Evolutionary conservation across 2,329 filamentous ascomycete genomes (phyloP), one percentile per base, ranked within the genome.

Genomic region (Penicillium janthinellum): DNA sequence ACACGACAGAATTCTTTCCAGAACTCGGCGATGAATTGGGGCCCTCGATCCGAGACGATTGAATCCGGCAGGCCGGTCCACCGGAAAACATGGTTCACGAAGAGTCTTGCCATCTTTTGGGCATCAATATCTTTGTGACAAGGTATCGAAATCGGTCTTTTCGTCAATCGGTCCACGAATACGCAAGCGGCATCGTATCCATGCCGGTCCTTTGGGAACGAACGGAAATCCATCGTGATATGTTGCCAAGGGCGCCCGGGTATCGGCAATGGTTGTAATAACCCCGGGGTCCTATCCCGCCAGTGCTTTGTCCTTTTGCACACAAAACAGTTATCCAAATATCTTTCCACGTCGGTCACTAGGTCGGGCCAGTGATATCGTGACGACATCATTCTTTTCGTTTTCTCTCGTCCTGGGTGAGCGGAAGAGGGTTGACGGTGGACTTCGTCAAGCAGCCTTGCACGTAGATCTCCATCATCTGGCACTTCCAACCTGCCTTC

Each of bases 1-100:
- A 53, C 22, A 6, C 37, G 31, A 17, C 56, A 61, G 4, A 66
- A 39, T 11, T 58, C 41, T 8, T 28, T 39, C 62, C 44, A 66
- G 28, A 66, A 60, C 7, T 50, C 44, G 7, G 49, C 50, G 0
- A 59, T 39, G 17, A 64, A 66, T 14, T 64, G 47, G 4, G 20
- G 22, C 12, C 57, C 58, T 3, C 55, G 15, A 39, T 64, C 58
- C 20, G 20, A 20, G 2, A 20, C 20, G 1, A 20, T 20, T 20
- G 20, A 20, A 20, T 20, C 20, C 20, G 20, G 20, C 20, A 20
- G 20, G 2, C 20, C 20, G 2, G 20, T 20, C 20, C 20, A 20
- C 2, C 20, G 20, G 20, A 20, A 20, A 2, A 20, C 20, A 2
- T 20, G 20, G 2, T 20, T 20, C 20, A 20, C 20, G 20, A 20